Conservation (phyloP, 2,329 filamentous ascomycete species). For the Hypoxylon sp. region DNA sequence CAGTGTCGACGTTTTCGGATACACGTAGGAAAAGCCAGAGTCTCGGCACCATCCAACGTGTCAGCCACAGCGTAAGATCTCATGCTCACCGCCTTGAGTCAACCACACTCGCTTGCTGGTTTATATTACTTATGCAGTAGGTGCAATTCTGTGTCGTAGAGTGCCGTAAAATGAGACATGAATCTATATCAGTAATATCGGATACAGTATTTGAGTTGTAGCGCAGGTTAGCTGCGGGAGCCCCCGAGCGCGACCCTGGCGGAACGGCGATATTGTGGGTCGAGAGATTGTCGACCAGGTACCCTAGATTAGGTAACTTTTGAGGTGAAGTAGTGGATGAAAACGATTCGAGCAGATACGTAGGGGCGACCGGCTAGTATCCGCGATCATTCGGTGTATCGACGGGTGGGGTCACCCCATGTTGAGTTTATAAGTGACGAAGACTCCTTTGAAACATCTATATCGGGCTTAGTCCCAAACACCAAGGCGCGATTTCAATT, state of each 20-base stretch:
- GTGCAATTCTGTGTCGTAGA: conserved; percentile 2
- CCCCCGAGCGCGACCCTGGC: not conserved
- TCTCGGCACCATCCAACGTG: conserved; percentile 26
- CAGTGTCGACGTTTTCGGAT: conserved; percentile 5
- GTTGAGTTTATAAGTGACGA: conserved; percentile 4
- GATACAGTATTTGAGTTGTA: conserved; percentile 3
- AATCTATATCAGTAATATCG: conserved; percentile 4
- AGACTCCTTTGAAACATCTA: conserved; percentile 2
- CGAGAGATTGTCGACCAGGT: conserved; percentile 1
- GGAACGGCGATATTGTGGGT: not conserved
- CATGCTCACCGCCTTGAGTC: conserved; percentile 22
- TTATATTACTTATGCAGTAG: conserved; percentile 13
- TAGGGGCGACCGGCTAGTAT: not conserved
- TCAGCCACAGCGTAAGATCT: conserved; percentile 22
- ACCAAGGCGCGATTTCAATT: not conserved
- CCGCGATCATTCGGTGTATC: not conserved
- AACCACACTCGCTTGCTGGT: not conserved
- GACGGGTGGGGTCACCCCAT: not conserved
- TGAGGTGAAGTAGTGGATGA: not conserved
- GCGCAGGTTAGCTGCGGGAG: conserved; percentile 2
- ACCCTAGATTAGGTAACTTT: conserved; percentile 10
- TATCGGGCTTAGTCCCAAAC: conserved; percentile 7
- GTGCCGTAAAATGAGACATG: not conserved
- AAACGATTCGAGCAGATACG: not conserved
- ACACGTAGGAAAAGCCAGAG: not conserved